Evolutionary conservation across 805 yeast species (phyloP).

Genomic region (Myxozyma nipponensis): DNA sequence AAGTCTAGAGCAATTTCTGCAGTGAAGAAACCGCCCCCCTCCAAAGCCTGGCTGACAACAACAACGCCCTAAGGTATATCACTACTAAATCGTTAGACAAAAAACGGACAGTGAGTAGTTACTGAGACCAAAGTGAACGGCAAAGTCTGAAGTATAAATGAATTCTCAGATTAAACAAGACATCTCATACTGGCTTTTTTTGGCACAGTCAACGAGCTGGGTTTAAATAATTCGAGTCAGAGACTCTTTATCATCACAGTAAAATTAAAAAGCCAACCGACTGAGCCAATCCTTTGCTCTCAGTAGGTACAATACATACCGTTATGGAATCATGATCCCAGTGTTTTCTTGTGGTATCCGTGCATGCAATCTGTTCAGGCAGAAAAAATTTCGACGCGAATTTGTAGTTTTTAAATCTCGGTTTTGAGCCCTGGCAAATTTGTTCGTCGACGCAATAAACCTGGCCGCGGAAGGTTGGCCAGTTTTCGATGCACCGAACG

Average conservation of each 20-base stretch:
- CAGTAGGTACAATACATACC: too few species aligned
- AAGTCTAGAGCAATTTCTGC: background rate
- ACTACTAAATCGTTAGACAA: background rate
- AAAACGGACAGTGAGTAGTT: background rate
- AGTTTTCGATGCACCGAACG: too few species aligned
- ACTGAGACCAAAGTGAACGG: background rate
- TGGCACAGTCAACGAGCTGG: background rate
- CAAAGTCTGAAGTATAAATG: background rate
- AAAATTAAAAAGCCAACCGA: too few species aligned
- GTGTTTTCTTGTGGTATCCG: too few species aligned
- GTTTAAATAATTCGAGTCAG: background rate
- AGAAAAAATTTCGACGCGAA: too few species aligned
- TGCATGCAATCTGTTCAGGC: too few species aligned
- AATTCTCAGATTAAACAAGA: background rate
- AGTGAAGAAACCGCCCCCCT: background rate
- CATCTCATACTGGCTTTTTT: background rate
- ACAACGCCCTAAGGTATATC: background rate
- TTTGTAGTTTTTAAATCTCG: too few species aligned
- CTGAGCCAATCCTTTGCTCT: too few species aligned
- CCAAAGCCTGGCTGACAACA: background rate
- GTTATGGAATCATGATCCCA: too few species aligned
- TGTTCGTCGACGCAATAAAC: too few species aligned
- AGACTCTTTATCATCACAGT: constrained; percentile 1
- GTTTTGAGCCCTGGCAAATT: too few species aligned
- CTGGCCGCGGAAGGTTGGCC: too few species aligned